Base-by-base conservation (phyloP, 169 alveolate genomes). In the Eimeria acervulina region DNA sequence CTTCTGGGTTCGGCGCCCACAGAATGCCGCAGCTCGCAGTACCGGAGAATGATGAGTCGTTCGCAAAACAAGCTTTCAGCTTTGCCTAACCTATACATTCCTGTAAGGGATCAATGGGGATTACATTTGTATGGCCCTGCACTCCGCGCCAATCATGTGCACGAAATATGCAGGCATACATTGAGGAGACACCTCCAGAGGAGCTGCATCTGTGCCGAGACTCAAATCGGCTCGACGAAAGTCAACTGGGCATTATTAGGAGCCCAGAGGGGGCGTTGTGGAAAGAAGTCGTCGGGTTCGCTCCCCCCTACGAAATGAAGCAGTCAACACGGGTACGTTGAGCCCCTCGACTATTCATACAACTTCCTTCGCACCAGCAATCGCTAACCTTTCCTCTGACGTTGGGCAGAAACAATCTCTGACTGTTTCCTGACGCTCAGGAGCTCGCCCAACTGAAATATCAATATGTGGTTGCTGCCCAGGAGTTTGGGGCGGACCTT, bases 401-500 rank as follows among this genome's bases (percentile, higher is more conserved):
- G 23, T 15, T 21, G 84, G 31, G n/a, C 12, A 36, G 10, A 38
- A 74, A 74, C 4, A 74, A 28, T 38, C 7, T 26, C 33, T 84
- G 90, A n/a, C 68, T 66, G 31, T 23, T 88, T 66, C 68, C 28
- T 88, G 36, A 15, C 83, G 23, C 51, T 40, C 84, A 88, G 95
- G 95, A 63, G 51, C 95, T 63, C 31, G 90, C 96, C n/a, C 88
- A 81, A 10, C 94, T 94, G 28, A 83, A 84, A 74, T 94, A 84
- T 36, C 96, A 94, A 63, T 94, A 94, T 66, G 36, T 94, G 36
- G 94, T 94, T 44, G 95, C 96, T 26, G 96, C 96, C 78, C 96
- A 94, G 52, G 95, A 83, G 83, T 84, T 94, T 44, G 96, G 96
- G 2, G 72, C 72, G 44, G 96, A 94, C 94, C 80, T 78, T 38